Evolutionary conservation across 371 early-diverging fungal genomes (phyloP).

Genomic region (Umbelopsis sp.): DNA sequence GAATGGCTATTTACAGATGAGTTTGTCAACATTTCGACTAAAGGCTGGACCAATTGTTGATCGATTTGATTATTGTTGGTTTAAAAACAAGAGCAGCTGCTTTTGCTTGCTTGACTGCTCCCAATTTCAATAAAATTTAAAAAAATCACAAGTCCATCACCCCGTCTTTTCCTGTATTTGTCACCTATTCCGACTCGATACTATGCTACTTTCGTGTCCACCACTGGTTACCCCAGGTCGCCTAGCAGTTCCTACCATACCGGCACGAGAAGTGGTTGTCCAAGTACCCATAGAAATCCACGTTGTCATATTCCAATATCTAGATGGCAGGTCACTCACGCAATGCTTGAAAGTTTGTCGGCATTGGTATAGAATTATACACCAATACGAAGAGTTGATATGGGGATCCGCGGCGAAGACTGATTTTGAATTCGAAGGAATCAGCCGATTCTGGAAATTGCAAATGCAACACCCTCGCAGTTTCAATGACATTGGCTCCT

Average conservation of each 20-base stretch:
- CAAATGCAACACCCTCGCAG: constrained; percentile 39
- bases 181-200: constrained; percentile 9
- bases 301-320: constrained; percentile 37
- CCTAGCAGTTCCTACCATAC: constrained; percentile 15
- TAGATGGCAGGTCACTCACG: constrained; percentile 39
- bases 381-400: constrained; percentile 43
- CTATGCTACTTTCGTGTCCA: not conserved
- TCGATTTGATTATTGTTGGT: no score
- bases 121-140: no score
- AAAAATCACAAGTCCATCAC: no score
- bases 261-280: not conserved
- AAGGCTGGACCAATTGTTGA: no score
- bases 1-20: no score
- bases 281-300: constrained; percentile 44
- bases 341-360: constrained; percentile 37
- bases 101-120: no score
- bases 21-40: no score
- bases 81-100: no score
- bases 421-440: constrained; percentile 29
- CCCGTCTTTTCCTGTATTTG: no score
- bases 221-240: not conserved
- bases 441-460: constrained; percentile 42
- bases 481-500: constrained; percentile 19
- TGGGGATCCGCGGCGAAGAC: constrained; percentile 38
- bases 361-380: constrained; percentile 37